Conservation (phyloP, 371 early-diverging fungal species). For the Dichotomocladium elegans region DNA sequence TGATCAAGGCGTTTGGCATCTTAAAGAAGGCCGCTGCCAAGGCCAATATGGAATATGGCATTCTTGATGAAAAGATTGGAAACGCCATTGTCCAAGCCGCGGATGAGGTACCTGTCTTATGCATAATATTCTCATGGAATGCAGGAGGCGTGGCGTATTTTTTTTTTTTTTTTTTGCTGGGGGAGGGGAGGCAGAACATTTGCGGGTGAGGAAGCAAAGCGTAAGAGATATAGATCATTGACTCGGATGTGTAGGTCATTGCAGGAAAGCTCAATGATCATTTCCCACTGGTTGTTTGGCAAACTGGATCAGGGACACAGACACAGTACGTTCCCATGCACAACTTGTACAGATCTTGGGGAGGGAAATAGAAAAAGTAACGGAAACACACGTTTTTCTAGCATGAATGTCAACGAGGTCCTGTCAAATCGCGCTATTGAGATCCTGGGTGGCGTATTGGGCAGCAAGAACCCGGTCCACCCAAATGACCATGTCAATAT, state of each 20-base stretch:
- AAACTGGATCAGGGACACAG: slow-evolving; percentile 90
- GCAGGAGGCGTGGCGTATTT: not conserved
- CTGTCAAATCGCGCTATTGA: slow-evolving; percentile 90
- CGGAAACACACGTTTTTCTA: slow-evolving; percentile 1
- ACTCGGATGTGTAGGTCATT: slow-evolving; percentile 53
- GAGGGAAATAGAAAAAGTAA: not conserved
- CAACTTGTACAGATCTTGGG: not conserved
- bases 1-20: slow-evolving; percentile 85
- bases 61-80: slow-evolving; percentile 58
- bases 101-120: slow-evolving; percentile 63
- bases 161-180: slow-evolving; percentile 6
- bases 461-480: slow-evolving; percentile 80
- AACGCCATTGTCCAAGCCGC: slow-evolving; percentile 78
- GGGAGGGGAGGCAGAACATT: no score
- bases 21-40: slow-evolving; percentile 85
- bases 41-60: slow-evolving; percentile 76
- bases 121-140: not conserved
- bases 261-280: slow-evolving; percentile 74
- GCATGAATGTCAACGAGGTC: slow-evolving; percentile 86
- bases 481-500: slow-evolving; percentile 93
- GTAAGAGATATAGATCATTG: no score
- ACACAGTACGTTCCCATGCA: slow-evolving; percentile 79
- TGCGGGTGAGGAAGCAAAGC: no score
- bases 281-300: slow-evolving; percentile 88
- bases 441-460: slow-evolving; percentile 79